A percentile compares a stretch with the other conserved stretches of the same genome.
phyloP scores from a whole-genome alignment of 2,329 filamentous ascomycete species.

The Meredithiella fracta region DNA sequence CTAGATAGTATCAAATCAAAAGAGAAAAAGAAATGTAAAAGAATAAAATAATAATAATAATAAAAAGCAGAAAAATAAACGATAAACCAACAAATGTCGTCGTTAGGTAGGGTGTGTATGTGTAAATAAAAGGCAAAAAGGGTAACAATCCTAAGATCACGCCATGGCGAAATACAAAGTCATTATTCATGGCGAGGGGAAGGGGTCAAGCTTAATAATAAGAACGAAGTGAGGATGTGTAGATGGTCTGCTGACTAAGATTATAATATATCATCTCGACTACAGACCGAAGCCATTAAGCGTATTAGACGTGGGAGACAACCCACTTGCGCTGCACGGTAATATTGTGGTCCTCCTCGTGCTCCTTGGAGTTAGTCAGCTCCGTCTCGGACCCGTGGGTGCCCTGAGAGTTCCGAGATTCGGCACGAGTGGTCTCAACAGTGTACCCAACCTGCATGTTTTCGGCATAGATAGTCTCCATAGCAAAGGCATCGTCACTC shows the following conservation, averaged over 20 bases:
- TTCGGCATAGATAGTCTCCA: conserved; percentile 13
- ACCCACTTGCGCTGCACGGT: conserved; percentile 14
- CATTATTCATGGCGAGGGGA: neutral
- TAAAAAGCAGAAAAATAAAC: neutral
- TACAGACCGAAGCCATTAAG: neutral
- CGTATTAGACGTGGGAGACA: conserved; percentile 12
- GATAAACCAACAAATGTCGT: neutral
- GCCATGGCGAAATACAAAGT: neutral
- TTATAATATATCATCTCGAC: too few relatives aligned
- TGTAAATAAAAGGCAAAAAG: neutral
- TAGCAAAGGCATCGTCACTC: conserved; percentile 8
- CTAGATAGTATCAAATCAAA: neutral
- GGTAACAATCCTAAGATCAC: neutral
- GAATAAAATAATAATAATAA: neutral
- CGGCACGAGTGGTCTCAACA: conserved; percentile 8
- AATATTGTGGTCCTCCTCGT: conserved; percentile 11
- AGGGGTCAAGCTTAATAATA: neutral
- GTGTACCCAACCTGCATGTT: conserved; percentile 13
- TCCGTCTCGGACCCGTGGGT: conserved; percentile 12
- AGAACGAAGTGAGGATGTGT: too few relatives aligned
- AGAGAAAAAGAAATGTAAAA: neutral
- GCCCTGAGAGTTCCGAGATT: conserved; percentile 10
- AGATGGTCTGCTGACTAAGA: too few relatives aligned
- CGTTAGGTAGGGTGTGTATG: neutral
- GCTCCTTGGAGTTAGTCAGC: conserved; percentile 4